These are phyloP conservation scores for Piper betle DNA, from an alignment of 164 flowering plant genomes.

Conservation along the genomic window DNA sequence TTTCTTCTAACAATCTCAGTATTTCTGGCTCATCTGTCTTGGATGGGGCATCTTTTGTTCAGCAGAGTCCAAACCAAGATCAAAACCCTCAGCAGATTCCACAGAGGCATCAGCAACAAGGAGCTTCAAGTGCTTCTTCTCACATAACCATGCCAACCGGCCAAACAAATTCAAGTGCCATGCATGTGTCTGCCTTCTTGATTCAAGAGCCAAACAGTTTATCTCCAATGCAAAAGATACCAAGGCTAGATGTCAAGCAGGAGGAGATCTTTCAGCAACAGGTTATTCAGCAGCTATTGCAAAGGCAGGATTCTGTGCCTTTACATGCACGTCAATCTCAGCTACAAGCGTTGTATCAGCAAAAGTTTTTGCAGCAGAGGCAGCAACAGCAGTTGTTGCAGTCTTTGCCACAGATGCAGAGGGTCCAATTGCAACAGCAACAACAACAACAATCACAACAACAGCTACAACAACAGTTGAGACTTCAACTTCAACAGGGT, in stretches of 20 bases:
- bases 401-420: slow-evolving; percentile 66
- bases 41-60: slow-evolving; percentile 61
- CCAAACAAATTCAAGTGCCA: slow-evolving; percentile 31
- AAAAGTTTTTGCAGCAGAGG: slow-evolving; percentile 38
- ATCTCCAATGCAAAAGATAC: slow-evolving; percentile 69
- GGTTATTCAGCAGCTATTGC: slow-evolving; percentile 65
- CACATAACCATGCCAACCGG: slow-evolving; percentile 41
- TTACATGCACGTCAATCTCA: slow-evolving; percentile 65
- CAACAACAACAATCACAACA: slow-evolving; percentile 40
- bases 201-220: slow-evolving; percentile 47
- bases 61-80: slow-evolving; percentile 60
- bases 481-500: slow-evolving; percentile 55
- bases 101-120: slow-evolving; percentile 47
- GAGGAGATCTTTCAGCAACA: slow-evolving; percentile 75
- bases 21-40: slow-evolving; percentile 70
- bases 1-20: slow-evolving; percentile 67
- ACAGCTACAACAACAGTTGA: slow-evolving; percentile 45
- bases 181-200: slow-evolving; percentile 30
- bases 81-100: slow-evolving; percentile 32
- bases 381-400: slow-evolving; percentile 47
- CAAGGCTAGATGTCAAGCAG: slow-evolving; percentile 69
- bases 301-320: slow-evolving; percentile 64
- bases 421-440: slow-evolving; percentile 61
- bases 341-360: slow-evolving; percentile 68
- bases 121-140: slow-evolving; percentile 70